Percentiles rank a stretch among this genome's conserved stretches.
phyloP scores from a whole-genome alignment of 2,329 filamentous ascomycete species.

The Hansfordia pulvinata region DNA sequence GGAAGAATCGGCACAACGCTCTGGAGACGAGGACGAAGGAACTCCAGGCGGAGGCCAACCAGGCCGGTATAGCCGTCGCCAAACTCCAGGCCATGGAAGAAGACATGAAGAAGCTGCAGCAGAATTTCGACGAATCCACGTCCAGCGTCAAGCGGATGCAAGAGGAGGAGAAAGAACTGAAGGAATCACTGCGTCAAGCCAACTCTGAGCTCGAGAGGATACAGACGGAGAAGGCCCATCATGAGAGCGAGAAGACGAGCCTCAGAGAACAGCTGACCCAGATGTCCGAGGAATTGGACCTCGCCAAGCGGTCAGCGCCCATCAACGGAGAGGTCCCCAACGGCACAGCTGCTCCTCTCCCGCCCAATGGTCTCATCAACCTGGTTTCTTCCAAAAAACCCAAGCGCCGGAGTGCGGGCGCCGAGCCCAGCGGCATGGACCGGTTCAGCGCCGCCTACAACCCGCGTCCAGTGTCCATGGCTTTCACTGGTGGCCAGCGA shows the following conservation, averaged over 20 bases:
- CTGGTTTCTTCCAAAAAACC: constrained; percentile 94
- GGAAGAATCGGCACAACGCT: constrained; percentile 83
- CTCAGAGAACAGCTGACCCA: constrained; percentile 81
- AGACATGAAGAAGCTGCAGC: constrained; percentile 85
- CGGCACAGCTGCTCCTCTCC: constrained; percentile 41
- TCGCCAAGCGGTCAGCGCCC: constrained; percentile 66
- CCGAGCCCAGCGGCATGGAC: constrained; percentile 73
- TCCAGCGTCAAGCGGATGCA: constrained; percentile 87
- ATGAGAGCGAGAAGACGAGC: constrained; percentile 74
- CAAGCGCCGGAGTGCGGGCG: constrained; percentile 83
- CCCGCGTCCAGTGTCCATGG: constrained; percentile 93
- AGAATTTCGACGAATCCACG: constrained; percentile 79
- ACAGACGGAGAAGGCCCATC: constrained; percentile 58
- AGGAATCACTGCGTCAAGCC: constrained; percentile 68
- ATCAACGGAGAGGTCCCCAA: constrained; percentile 57
- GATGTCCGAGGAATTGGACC: constrained; percentile 82
- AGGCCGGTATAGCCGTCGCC: constrained; percentile 89
- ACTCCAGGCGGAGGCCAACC: constrained; percentile 90
- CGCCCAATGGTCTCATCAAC: constrained; percentile 76
- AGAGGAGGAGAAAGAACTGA: constrained; percentile 78
- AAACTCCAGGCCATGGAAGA: constrained; percentile 84
- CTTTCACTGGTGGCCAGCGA: constrained; percentile 55
- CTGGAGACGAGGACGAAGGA: constrained; percentile 86
- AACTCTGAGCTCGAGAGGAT: constrained; percentile 71
- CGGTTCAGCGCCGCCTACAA: constrained; percentile 89